Base-by-base conservation (phyloP, 768 basidiomycete genomes). In the Cyathus striatus region DNA sequence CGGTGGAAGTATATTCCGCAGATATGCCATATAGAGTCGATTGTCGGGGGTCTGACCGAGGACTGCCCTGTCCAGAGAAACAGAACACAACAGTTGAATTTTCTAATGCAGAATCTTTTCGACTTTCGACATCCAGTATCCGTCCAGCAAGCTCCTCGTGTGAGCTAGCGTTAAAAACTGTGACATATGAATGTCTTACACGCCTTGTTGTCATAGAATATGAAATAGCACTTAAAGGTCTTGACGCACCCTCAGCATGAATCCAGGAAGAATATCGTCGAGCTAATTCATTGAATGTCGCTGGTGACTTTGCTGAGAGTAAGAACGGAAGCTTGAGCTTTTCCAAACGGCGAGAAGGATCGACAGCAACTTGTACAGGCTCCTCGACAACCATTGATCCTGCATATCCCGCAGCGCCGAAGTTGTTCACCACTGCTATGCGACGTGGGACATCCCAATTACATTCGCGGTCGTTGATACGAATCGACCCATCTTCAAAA, bases 11-110 rank as follows among this genome's bases (percentile, higher is more conserved):
- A 35, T 38, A 43, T 6, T 33, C 33, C n/a, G 36, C 36, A 21
- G 42, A 43, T n/a, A 43, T 13, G 26, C 23, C 34, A 37, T 43
- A 43, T 7, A 43, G 18, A 16, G 42, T 16, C 6, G 42, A 37
- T 5, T 43, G 21, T 21, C 42, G 42, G n/a, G 42, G 42, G 24
- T 43, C 42, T 38, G 38, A 21, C 12, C 42, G 42, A 12, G 33
- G 34, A 22, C 42, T 35, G 22, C 42, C 42, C 35, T 43, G 42
- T 21, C 42, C 42, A 10, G 42, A 43, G 36, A 43, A 43, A 43
- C 42, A 43, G 14, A 43, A 43, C 10, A n/a, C 42, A 21, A 43
- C 18, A 16, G 33, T 22, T 23, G 35, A 35, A 43, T n/a, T 25
- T 16, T 17, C n/a, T 7, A 35, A 22, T 14, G 42, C 16, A 27